Base-by-base conservation (phyloP, 352 stramenopile genomes). In the Globisporangium uncinulatum region DNA sequence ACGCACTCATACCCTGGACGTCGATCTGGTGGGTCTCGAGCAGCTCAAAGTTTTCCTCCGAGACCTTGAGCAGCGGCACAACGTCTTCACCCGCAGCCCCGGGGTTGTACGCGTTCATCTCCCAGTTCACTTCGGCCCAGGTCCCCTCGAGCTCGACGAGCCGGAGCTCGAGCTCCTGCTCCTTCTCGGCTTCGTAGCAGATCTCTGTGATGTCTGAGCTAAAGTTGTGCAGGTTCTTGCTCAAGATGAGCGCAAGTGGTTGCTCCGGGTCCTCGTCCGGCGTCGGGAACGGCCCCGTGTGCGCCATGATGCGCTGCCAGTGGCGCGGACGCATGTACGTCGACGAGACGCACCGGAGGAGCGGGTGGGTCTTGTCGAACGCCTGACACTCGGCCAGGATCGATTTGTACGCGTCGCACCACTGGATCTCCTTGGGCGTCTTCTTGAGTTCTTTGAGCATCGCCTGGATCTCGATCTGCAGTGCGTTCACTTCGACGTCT, bases 1-100 rank as follows among this genome's bases (percentile, higher is more conserved):
- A 98, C 5, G 91, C 88, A 56, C 93, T 92, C 95, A 99, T 99
- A 37, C 91, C 89, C 73, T 99, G 96, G 19, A 98, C 90, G 56
- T 96, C 79, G 32, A 98, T 93, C 71, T 99, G 96, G 66, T 99
- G 94, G 17, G 90, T 97, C 69, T 99, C 95, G 10, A 99, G 83
- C 10, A 95, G 65, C 70, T 98, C 94, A 61, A 98, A 98, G 73
- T 99, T 92, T 39, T 99, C 96, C 73, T 99, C 96, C 0, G 81
- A 89, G 10, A 98, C 81, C 51, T 94, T 96, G 3, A 98, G 73
- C 41, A 97, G 70, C 24, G 86, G 92, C 6, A 98, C 86, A 51
- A 95, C 76, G 20, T 93, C 77, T 67, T 92, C 88, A 1, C 61
- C 61, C 49, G 70, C 48, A 31, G 60, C 80, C 10, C 68, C 73